A percentile compares a stretch with the other conserved stretches of the same genome.
Conservation (phyloP, 495 filamentous ascomycete genomes). For the Aspergillus haitiensis region DNA sequence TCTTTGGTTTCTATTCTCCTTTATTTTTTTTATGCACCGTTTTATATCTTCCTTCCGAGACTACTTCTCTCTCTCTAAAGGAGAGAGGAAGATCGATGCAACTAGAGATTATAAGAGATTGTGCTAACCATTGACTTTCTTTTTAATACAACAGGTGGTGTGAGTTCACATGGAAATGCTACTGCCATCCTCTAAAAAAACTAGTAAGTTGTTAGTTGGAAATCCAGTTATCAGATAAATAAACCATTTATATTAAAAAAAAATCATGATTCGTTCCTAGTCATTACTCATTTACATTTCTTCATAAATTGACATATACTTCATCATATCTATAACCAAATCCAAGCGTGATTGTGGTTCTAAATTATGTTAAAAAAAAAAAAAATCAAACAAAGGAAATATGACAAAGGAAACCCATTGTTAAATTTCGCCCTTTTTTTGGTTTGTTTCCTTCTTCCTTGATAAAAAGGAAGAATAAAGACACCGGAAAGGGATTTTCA, state of each 20-base stretch:
- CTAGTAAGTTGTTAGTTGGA: background rate
- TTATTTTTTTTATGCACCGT: constrained; percentile 6
- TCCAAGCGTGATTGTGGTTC: background rate
- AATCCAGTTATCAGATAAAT: background rate
- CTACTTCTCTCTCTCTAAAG: too few species aligned
- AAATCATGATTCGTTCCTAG: constrained; percentile 4
- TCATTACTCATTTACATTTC: constrained; percentile 17
- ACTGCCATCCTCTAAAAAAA: constrained; percentile 51
- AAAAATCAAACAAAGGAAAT: constrained; percentile 10
- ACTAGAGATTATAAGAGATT: too few species aligned
- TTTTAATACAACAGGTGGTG: constrained; percentile 21
- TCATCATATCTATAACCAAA: constrained; percentile 7
- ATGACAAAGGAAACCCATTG: constrained; percentile 9
- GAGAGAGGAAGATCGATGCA: too few species aligned
- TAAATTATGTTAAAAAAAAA: background rate
- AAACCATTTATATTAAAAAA: background rate
- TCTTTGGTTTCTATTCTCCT: constrained; percentile 2
- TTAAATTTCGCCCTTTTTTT: background rate
- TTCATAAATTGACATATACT: constrained; percentile 11
- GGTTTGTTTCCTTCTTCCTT: too few species aligned
- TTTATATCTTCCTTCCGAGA: too few species aligned
- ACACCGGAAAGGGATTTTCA: background rate
- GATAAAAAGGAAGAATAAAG: too few species aligned
- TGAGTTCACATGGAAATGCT: constrained; percentile 35
- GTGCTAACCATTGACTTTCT: too few species aligned